Conservation (phyloP, 164 flowering plant species). For the Cinnamomum micranthum region DNA sequence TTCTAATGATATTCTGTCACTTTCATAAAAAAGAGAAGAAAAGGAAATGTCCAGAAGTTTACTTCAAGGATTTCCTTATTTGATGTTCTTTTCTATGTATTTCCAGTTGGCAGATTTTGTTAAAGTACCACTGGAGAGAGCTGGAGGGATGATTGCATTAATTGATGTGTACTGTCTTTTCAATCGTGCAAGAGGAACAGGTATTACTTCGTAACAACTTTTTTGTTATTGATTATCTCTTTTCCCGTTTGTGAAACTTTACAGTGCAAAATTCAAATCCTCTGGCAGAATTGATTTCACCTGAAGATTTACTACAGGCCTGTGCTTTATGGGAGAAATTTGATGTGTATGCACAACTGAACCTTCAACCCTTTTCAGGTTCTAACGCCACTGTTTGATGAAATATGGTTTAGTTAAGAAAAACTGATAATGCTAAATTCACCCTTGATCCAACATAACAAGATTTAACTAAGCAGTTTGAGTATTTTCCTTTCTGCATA, state of each 20-base stretch:
- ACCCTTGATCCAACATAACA: background rate
- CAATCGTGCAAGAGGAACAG: conserved; percentile 98
- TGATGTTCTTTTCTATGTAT: background rate
- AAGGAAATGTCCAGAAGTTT: background rate
- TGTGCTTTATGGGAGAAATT: conserved; percentile 95
- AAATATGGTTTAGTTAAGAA: background rate
- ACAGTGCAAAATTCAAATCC: background rate
- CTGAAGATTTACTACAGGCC: conserved; percentile 91
- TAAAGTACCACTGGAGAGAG: conserved; percentile 74
- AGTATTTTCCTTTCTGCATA: background rate
- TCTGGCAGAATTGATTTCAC: conserved; percentile 81
- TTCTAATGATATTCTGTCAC: background rate
- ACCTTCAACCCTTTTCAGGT: conserved; percentile 18
- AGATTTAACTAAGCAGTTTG: background rate
- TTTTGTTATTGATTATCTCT: background rate
- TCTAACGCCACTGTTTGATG: conserved; percentile 12
- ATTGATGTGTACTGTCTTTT: conserved; percentile 90
- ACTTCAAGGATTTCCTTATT: background rate
- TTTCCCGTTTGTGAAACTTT: background rate
- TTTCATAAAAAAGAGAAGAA: no score
- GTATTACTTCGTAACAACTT: conserved; percentile 23
- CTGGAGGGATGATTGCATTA: conserved; percentile 93
- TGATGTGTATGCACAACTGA: conserved; percentile 70
- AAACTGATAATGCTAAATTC: background rate
- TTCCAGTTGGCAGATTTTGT: conserved; percentile 94